These are phyloP conservation scores for Pilasporangium apinafurcum DNA, from an alignment of 352 stramenopile genomes.

Conservation along the genomic window DNA sequence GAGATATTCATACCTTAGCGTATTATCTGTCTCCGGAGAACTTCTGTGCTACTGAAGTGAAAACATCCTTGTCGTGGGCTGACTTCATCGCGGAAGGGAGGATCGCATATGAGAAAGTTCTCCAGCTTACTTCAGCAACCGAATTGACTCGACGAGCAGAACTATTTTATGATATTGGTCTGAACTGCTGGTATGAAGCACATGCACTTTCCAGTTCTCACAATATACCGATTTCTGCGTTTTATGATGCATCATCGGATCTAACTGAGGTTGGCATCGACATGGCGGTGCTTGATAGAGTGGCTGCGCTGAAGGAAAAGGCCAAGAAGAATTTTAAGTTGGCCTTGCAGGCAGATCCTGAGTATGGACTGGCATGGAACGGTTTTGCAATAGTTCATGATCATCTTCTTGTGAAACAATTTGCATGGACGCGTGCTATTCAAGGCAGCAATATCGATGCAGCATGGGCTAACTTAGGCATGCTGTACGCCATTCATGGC, in stretches of 20 bases:
- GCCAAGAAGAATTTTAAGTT: conserved; percentile 34
- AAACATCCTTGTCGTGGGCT: conserved; percentile 23
- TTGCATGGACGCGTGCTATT: conserved; percentile 66
- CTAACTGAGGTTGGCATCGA: conserved; percentile 1
- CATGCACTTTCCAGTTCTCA: conserved; percentile 33
- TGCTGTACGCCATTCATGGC: conserved; percentile 64
- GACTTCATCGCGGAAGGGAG: conserved; percentile 50
- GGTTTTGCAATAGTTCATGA: conserved; percentile 59
- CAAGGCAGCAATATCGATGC: conserved; percentile 51
- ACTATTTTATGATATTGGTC: conserved; percentile 59
- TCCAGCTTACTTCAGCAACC: conserved; percentile 7
- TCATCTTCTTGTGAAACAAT: conserved; percentile 70
- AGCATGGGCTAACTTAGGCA: conserved; percentile 80
- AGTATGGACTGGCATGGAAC: conserved; percentile 68
- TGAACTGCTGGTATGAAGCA: conserved; percentile 76
- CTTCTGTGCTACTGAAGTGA: conserved; percentile 15
- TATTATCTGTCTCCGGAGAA: conserved; percentile 72
- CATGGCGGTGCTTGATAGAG: conserved; percentile 1
- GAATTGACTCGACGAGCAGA: conserved; percentile 18
- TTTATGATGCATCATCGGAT: conserved; percentile 11
- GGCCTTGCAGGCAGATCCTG: conserved; percentile 34
- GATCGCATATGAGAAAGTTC: conserved; percentile 44
- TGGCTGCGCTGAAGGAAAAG: conserved; percentile 21
- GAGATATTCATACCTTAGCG: conserved; percentile 76
- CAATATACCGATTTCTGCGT: conserved; percentile 30